A percentile compares a stretch with the other conserved stretches of the same genome.
These are phyloP conservation scores for Stachybotrys echinatus DNA, from an alignment of 2,329 filamentous ascomycete genomes.

Conservation along the genomic window DNA sequence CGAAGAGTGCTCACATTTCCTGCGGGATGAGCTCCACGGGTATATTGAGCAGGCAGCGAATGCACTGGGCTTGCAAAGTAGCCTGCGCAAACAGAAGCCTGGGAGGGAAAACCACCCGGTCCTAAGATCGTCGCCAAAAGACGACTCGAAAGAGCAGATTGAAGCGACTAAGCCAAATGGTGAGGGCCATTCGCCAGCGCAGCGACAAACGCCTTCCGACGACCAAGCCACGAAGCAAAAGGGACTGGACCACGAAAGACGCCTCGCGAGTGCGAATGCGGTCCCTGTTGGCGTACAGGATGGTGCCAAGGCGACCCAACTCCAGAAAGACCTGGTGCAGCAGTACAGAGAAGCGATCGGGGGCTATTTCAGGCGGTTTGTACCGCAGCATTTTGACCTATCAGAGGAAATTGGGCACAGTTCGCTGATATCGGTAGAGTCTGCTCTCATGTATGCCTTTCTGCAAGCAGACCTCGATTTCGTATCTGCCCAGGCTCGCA, in stretches of 20 bases:
- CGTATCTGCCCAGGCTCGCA: conserved; percentile 79
- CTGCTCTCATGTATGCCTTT: conserved; percentile 86
- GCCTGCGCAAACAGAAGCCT: conserved; percentile 47
- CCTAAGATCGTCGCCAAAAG: conserved; percentile 7
- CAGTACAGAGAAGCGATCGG: conserved; percentile 82
- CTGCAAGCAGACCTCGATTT: conserved; percentile 93
- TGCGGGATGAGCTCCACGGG: conserved; percentile 76
- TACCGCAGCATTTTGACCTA: conserved; percentile 66
- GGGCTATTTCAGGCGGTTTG: conserved; percentile 90
- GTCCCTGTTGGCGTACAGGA: conserved; percentile 47
- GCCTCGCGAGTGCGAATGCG: conserved; percentile 22
- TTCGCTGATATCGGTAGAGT: conserved; percentile 58
- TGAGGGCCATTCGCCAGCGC: conserved; percentile 1
- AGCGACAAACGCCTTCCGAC: conserved; percentile 33
- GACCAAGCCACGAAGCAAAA: conserved; percentile 21
- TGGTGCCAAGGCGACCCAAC: conserved; percentile 54
- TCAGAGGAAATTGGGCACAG: conserved; percentile 23
- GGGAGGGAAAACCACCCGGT: conserved; percentile 16
- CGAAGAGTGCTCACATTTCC: conserved; percentile 78
- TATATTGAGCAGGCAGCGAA: conserved; percentile 81
- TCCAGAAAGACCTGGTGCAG: conserved; percentile 67
- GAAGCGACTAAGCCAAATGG: conserved; percentile 12
- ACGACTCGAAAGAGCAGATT: conserved; percentile 7
- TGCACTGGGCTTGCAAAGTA: conserved; percentile 74
- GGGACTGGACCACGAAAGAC: conserved; percentile 19